Base-by-base conservation (phyloP, 495 filamentous ascomycete genomes). In the Amniculicola lignicola region DNA sequence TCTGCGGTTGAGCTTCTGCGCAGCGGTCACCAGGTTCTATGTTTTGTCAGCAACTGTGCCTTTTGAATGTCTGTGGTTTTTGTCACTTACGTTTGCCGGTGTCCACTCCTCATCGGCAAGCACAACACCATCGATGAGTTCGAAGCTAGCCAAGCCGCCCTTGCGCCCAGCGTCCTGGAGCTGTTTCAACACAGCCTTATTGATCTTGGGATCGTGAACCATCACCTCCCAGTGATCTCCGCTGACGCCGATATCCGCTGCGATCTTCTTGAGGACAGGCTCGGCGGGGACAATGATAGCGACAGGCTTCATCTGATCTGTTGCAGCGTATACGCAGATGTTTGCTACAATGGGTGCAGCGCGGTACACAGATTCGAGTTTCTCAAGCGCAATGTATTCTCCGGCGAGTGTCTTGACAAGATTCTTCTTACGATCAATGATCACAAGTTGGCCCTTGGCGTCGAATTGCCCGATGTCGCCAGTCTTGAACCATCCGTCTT, bases 381-480 rank as follows among this genome's bases (percentile, higher is more conserved):
- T 98, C 83, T 98, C 93, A 16, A 98, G 80, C 27, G 93, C 93
- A 68, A 98, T 96, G 72, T 98, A 98, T 76, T 98, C 93, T 65
- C 93, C 93, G 67, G 91, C 89, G 51, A 87, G 77, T 2, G 90
- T 98, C 84, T 96, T 96, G 70, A 95, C 86, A 57, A 96, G 72
- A 70, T 96, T 96, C 85, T 96, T 96, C 87, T 95, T 96, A 65
- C 90, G 88, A 72, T 96, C 90, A 64, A 96, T 95, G 70, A 96
- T 87, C 64, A 78, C 82, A 44, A 96, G 74, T 66, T 95, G 84
- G 54, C 90, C 90, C 65, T 85, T 80, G 54, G 74, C 65, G 67
- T 92, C 86, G 72, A 86, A 96, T 75, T 96, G 88, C 63, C 90
- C 90, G 64, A 96, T 92, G 63, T 96, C 90, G 44, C 90, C 90